Evolutionary conservation across 352 stramenopile species (phyloP).

Genomic region (Phytophthora podocarpi): DNA sequence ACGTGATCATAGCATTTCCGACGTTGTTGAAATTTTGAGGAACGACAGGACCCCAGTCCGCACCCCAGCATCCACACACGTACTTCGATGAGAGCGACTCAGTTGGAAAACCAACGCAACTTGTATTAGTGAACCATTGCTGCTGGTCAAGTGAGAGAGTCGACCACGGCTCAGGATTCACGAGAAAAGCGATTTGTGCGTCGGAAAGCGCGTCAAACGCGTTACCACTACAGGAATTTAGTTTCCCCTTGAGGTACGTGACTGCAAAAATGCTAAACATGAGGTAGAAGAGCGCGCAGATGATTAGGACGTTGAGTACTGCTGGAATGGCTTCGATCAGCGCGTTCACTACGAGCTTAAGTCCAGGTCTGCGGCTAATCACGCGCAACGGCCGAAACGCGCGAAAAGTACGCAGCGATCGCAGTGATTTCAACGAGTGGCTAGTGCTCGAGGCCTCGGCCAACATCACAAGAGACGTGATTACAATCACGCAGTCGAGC

Average conservation of each 20-base stretch:
- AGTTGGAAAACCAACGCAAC: slow-evolving; percentile 9
- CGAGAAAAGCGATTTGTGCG: slow-evolving; percentile 56
- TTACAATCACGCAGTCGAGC: slow-evolving; percentile 87
- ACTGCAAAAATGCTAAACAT: slow-evolving; percentile 96
- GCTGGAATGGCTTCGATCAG: slow-evolving; percentile 87
- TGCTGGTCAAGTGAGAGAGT: slow-evolving; percentile 39
- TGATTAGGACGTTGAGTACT: slow-evolving; percentile 87
- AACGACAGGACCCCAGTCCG: slow-evolving; percentile 51
- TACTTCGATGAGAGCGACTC: slow-evolving; percentile 71
- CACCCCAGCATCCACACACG: slow-evolving; percentile 64
- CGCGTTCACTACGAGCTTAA: slow-evolving; percentile 92
- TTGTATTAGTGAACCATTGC: slow-evolving; percentile 50
- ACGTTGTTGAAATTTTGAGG: slow-evolving; percentile 89
- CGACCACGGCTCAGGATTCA: slow-evolving; percentile 44
- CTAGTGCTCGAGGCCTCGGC: slow-evolving; percentile 40
- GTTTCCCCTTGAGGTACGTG: slow-evolving; percentile 92
- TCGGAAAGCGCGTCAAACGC: slow-evolving; percentile 52
- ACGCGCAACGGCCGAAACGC: slow-evolving; percentile 91
- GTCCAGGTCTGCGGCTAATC: slow-evolving; percentile 80
- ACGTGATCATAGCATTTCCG: slow-evolving; percentile 66
- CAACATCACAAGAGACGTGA: slow-evolving; percentile 75
- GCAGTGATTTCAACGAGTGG: slow-evolving; percentile 68
- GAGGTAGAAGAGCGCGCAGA: slow-evolving; percentile 93
- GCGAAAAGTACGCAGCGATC: slow-evolving; percentile 80
- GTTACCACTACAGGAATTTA: slow-evolving; percentile 78